A percentile compares a stretch with the other conserved stretches of the same genome.
These are phyloP conservation scores for Solanum rostratum DNA, from an alignment of 257 asterid genomes.

Conservation along the genomic window DNA sequence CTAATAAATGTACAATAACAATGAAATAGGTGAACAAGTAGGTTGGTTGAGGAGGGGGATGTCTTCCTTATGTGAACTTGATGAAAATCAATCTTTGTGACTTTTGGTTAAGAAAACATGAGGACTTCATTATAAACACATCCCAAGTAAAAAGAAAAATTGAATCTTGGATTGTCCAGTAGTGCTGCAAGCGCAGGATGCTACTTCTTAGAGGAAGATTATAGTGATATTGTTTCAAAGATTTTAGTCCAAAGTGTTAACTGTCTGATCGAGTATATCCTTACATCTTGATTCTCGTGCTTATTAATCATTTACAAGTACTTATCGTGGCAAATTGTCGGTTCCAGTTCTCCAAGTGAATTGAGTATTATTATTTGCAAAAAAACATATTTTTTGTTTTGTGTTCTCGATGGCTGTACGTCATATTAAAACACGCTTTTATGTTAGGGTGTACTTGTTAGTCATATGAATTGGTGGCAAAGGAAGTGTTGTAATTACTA, in stretches of 20 bases:
- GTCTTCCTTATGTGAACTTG: neutral
- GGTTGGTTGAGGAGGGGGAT: neutral
- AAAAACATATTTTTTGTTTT: neutral
- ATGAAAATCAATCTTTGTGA: neutral
- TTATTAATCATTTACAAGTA: neutral
- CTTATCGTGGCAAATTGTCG: neutral
- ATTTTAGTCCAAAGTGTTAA: neutral
- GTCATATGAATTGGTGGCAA: neutral
- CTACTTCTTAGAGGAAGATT: neutral
- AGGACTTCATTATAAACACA: neutral
- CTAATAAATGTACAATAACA: neutral
- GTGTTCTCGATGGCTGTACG: neutral
- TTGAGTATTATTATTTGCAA: neutral
- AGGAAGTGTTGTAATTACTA: neutral
- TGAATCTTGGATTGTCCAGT: neutral
- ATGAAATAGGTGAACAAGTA: neutral
- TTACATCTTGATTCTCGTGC: neutral
- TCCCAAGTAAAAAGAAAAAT: neutral
- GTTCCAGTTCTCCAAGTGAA: neutral
- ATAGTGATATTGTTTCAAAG: neutral
- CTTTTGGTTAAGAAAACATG: neutral
- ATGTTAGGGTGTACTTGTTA: neutral
- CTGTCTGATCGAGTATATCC: neutral
- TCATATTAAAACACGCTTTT: neutral
- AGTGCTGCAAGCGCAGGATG: neutral